Conservation (phyloP, 108 stramenopile species). For the Licmophora abbreviata region DNA sequence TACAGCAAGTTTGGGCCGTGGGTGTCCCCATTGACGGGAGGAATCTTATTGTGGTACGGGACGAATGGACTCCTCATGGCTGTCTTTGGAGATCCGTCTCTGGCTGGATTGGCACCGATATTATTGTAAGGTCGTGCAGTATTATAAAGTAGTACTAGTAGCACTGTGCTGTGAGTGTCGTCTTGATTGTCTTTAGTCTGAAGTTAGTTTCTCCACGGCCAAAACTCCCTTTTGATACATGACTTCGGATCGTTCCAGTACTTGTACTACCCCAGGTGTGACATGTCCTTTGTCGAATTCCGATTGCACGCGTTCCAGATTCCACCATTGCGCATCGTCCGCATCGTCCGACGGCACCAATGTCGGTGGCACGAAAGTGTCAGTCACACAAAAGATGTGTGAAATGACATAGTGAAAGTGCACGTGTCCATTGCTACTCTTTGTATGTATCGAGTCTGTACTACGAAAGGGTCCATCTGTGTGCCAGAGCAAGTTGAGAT, state of each 20-base stretch:
- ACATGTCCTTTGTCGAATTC: neutral
- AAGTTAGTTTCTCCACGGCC: no score
- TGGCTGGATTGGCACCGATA: slow-evolving; percentile 58
- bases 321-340: slow-evolving; percentile 33
- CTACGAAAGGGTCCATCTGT: slow-evolving; percentile 24
- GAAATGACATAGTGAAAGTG: slow-evolving; percentile 34
- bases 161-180: no score
- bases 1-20: slow-evolving; percentile 44
- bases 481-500: slow-evolving; percentile 30
- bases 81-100: slow-evolving; percentile 69
- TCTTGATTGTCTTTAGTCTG: no score
- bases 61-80: slow-evolving; percentile 67
- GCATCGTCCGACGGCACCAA: slow-evolving; percentile 30
- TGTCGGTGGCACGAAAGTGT: slow-evolving; percentile 7
- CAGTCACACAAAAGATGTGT: slow-evolving; percentile 17
- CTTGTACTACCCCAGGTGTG: slow-evolving; percentile 12
- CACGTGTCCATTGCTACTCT: neutral
- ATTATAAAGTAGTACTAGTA: no score
- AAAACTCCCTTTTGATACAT: slow-evolving; percentile 13
- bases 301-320: slow-evolving; percentile 14
- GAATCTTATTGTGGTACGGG: slow-evolving; percentile 67
- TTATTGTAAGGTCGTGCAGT: no score
- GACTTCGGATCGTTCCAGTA: slow-evolving; percentile 23
- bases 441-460: slow-evolving; percentile 27
- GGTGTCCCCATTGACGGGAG: slow-evolving; percentile 70